These are phyloP conservation scores for Globisporangium carolinianum DNA, from an alignment of 352 stramenopile genomes.

Conservation along the genomic window DNA sequence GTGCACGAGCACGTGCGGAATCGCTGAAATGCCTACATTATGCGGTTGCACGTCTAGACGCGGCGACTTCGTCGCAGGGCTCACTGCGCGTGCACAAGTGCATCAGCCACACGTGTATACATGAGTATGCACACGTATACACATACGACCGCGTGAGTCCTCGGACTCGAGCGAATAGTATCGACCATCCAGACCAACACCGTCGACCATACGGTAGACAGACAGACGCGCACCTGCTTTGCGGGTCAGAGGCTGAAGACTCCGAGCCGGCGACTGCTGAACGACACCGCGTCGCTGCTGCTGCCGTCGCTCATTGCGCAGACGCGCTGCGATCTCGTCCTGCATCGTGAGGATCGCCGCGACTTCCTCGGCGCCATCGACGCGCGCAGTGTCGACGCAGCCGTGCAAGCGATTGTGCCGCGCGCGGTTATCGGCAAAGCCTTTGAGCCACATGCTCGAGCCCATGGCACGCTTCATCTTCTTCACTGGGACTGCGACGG, in stretches of 20 bases:
- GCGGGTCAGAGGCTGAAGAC: too few species aligned
- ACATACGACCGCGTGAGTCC: not conserved
- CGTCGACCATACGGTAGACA: too few species aligned
- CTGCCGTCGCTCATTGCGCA: not conserved
- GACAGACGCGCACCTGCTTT: not conserved
- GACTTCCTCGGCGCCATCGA: constrained; percentile 1
- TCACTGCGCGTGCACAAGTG: too few species aligned
- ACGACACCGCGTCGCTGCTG: not conserved
- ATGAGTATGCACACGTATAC: too few species aligned
- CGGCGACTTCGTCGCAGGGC: not conserved
- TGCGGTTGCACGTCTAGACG: not conserved
- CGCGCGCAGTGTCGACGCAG: not conserved
- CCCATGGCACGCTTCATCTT: constrained; percentile 33
- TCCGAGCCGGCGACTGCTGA: too few species aligned
- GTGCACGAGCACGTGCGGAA: constrained; percentile 11
- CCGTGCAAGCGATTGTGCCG: constrained; percentile 28
- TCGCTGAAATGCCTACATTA: not conserved
- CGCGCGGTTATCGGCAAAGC: constrained; percentile 34
- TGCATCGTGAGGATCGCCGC: not conserved
- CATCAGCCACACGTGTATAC: too few species aligned
- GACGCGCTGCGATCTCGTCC: constrained; percentile 1
- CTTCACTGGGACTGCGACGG: constrained; percentile 24
- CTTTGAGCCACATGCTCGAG: constrained; percentile 32
- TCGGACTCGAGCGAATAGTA: not conserved
- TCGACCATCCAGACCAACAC: too few species aligned